Evolutionary conservation across 1,284 basidiomycete genomes (phyloP), one percentile per base, ranked within the genome.

Genomic region (Vanrija humicola): DNA sequence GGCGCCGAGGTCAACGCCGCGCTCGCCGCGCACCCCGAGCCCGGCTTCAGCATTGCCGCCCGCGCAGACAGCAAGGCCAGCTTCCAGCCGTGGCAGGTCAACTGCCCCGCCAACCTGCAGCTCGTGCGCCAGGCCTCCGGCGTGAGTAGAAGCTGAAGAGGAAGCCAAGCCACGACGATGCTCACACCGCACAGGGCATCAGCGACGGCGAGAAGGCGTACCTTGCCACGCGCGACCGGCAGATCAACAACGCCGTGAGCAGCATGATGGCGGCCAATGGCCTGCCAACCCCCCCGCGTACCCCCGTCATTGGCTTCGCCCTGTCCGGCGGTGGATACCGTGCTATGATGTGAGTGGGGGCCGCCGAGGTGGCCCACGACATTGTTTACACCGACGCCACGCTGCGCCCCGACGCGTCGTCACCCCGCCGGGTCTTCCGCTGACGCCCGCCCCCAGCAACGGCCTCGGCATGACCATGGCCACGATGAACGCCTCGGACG

Each of bases 321-420:
- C 59, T 80, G 15, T 75, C 74, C 10, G 79, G 79, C 38, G 79
- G 79, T 28, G 79, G 79, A 5, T 77, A 79, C 54, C 63, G 79
- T 18, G 79, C 79, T 10, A 80, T 80, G 79, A 69, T 78, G 61
- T 71, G 49, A 57, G 69, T 63, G 25, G 12, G 21, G 21, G 21
- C 21, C 2, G 21, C 21, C 21, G 2, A 23, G 21, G 21, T 23
- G 21, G 21, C 21, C 21, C 21, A 23, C 21, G 21, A 23, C 21
- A 23, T 34, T 34, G 12, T 14, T 34, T 34, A 15, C 12, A 5
- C 34, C 12, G 39, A 38, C 21, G 9, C 42, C 9, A 14, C 42
- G 3, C 14, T 1, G n/a, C 6, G 23, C 42, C 42, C 23, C 15
- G 10, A 43, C 10, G 42, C 42, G 42, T 23, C 18, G 42, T 43